Percentiles rank a stretch among this genome's conserved stretches.
These are phyloP conservation scores for Papiliotrema laurentii DNA, from an alignment of 1,284 basidiomycete species.

Conservation along the genomic window DNA sequence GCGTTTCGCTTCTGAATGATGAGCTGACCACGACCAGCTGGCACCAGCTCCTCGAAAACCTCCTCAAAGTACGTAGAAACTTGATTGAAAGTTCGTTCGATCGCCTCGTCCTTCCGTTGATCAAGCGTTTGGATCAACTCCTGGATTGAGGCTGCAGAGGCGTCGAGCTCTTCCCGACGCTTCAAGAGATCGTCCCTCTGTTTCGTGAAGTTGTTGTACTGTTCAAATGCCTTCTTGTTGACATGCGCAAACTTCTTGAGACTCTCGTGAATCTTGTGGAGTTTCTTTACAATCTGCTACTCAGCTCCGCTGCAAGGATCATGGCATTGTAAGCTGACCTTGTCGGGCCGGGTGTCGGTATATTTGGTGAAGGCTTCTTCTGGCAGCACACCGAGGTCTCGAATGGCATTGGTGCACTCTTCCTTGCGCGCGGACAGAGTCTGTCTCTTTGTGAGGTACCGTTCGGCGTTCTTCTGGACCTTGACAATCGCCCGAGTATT, in stretches of 20 bases:
- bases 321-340: conserved; percentile 51
- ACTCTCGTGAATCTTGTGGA: conserved; percentile 84
- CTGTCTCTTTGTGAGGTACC: conserved; percentile 86
- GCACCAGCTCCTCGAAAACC: conserved; percentile 96
- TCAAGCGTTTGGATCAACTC: conserved; percentile 94
- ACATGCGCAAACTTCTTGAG: conserved; percentile 96
- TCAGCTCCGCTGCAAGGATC: conserved; percentile 5
- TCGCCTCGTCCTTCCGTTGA: conserved; percentile 96
- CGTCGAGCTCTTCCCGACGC: conserved; percentile 84
- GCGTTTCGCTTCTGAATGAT: conserved; percentile 89
- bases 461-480: conserved; percentile 91
- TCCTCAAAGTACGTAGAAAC: conserved; percentile 95
- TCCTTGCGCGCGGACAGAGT: conserved; percentile 79
- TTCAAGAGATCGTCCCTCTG: conserved; percentile 86
- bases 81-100: conserved; percentile 96
- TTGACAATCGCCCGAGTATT: conserved; percentile 77
- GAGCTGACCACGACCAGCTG: conserved; percentile 80
- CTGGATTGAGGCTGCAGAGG: conserved; percentile 81
- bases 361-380: conserved; percentile 98
- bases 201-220: conserved; percentile 96
- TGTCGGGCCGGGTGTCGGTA: conserved; percentile 72
- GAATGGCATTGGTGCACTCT: conserved; percentile 88
- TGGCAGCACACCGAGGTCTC: conserved; percentile 91
- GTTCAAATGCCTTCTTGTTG: conserved; percentile 99
- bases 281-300: conserved; percentile 74